phyloP scores from a whole-genome alignment of 1,284 basidiomycete species.

The Rhodotorula sp. region DNA sequence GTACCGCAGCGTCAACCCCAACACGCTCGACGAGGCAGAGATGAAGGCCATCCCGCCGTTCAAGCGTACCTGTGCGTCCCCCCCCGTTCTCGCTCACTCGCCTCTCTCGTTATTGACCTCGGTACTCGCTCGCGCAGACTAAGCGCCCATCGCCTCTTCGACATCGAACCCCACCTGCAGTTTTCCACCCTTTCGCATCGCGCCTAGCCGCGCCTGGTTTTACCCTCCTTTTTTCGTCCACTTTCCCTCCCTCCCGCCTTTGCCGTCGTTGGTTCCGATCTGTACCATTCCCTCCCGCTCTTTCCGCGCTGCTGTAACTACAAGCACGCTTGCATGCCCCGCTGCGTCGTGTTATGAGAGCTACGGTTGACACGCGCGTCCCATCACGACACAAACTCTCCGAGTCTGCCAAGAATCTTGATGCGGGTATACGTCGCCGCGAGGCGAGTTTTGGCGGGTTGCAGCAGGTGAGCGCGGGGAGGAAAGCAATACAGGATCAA shows the following conservation, averaged over 20 bases:
- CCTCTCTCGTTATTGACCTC: not conserved
- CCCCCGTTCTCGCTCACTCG: not conserved
- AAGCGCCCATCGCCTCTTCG: not conserved
- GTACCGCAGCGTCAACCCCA: conserved; percentile 82
- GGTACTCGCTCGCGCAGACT: not conserved
- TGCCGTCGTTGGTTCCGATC: not conserved
- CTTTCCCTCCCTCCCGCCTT: not conserved
- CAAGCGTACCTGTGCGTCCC: conserved; percentile 39
- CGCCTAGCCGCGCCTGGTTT: not conserved
- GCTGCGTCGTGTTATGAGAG: no score
- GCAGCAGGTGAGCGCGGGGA: no score
- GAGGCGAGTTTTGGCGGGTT: no score
- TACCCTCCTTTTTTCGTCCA: no score
- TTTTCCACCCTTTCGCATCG: not conserved
- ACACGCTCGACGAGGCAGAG: conserved; percentile 91
- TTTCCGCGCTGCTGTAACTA: not conserved
- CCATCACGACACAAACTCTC: no score
- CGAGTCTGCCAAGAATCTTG: no score
- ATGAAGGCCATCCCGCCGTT: conserved; percentile 64
- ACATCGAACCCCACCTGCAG: no score
- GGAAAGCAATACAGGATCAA: no score
- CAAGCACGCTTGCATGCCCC: not conserved
- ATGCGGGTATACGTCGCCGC: no score
- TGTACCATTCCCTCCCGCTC: not conserved
- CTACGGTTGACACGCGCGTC: no score